phyloP scores from a whole-genome alignment of 768 basidiomycete genomes.

The Macrolepiota fuliginosa region DNA sequence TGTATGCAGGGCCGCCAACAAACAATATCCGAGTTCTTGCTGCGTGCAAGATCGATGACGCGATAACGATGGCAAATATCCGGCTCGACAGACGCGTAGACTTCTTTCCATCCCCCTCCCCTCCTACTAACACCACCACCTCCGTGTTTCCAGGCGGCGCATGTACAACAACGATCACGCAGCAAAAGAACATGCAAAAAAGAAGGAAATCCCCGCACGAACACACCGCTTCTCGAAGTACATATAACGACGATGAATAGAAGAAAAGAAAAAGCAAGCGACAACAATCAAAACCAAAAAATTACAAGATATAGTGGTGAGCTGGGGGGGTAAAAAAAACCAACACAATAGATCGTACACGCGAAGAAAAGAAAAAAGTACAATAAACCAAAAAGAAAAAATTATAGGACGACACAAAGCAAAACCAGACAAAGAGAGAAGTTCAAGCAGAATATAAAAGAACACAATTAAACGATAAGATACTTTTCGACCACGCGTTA shows the following conservation, averaged over 20 bases:
- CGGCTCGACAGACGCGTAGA: neutral
- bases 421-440: neutral
- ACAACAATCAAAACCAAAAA: neutral
- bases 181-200: neutral
- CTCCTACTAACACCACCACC: neutral
- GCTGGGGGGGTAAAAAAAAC: neutral
- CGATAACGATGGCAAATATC: neutral
- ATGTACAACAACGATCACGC: neutral
- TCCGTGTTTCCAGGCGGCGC: neutral
- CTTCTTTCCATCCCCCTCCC: neutral
- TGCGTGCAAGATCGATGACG: neutral
- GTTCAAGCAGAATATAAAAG: conserved; percentile 3
- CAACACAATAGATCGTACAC: conserved; percentile 8
- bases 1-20: too few species aligned
- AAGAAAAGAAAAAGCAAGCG: conserved; percentile 1
- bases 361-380: neutral
- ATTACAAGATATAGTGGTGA: conserved; percentile 7
- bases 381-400: neutral
- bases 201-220: neutral
- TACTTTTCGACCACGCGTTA: conserved; percentile 13
- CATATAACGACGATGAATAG: neutral
- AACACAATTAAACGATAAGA: conserved; percentile 6
- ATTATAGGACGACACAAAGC: neutral
- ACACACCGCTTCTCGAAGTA: neutral
- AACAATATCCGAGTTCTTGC: too few species aligned